Base-by-base conservation (phyloP, 2,329 filamentous ascomycete species). In the Aspergillus udagawae region DNA sequence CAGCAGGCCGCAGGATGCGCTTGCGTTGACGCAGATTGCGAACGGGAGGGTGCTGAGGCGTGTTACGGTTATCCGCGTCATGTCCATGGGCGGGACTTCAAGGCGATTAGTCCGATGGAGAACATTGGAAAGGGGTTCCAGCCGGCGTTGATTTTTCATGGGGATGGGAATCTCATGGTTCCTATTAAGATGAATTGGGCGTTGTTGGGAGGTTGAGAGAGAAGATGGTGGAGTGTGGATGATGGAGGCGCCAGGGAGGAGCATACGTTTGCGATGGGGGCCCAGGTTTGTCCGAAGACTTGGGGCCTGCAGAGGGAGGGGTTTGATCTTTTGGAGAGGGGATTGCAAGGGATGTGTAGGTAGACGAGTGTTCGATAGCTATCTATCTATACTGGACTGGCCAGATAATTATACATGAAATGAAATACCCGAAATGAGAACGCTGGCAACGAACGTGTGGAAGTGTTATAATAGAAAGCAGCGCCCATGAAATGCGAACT, bases 131-230 rank as follows among this genome's bases (percentile, higher is more conserved):
- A 51, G 0, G 20, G 32, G 1, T 76, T 75, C 56, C 71, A 74
- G 27, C 74, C 76, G 5, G 78, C 75, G 0, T 77, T 72, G 62
- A 75, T 79, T 48, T 74, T 77, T 17, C 77, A 79, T 58, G 77
- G 77, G 77, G 51, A 60, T 3, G 66, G 65, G 23, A 77, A 79
- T 59, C 65, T 58, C 3, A 76, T 76, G 73, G 77, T 79, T 4
- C 69, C 73, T 0, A 65, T 72, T 6, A 58, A 65, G 5, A 54
- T 79, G 27, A 78, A 76, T 63, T 59, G 65, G 41, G 60, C 57
- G 28, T 51, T 79, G 44, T 64, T 64, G 47, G 55, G 3, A 62
- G 48, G 4, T 54, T 79, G 20, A 49, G 60, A 35, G 57, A 65
- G 41, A 51, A 63, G 5, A 72, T 69, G 4, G 72, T 78, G 0